These are phyloP conservation scores for Rhizopus delemar DNA, from an alignment of 371 early-diverging fungal genomes.

Conservation along the genomic window DNA sequence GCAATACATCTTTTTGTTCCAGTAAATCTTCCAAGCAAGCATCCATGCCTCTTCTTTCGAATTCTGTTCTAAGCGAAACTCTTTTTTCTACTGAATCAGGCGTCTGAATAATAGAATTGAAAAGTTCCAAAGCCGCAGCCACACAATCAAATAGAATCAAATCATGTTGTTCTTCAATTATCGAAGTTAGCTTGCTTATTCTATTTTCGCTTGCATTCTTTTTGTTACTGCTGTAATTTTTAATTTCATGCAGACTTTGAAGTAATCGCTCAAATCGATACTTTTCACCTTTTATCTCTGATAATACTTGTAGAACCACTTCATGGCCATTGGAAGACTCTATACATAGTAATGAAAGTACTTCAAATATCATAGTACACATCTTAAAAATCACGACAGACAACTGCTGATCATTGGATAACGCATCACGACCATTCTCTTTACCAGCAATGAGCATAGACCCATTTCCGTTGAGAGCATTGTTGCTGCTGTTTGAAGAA, in stretches of 20 bases:
- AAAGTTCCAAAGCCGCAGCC: slow-evolving; percentile 51
- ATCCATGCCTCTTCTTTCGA: slow-evolving; percentile 60
- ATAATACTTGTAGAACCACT: slow-evolving; percentile 49
- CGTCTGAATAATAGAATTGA: slow-evolving; percentile 58
- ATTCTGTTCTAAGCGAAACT: slow-evolving; percentile 52
- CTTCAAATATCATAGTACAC: slow-evolving; percentile 17
- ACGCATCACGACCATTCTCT: neutral
- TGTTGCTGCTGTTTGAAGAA: slow-evolving; percentile 16
- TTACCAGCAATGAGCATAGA: neutral
- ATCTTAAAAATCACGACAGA: slow-evolving; percentile 10
- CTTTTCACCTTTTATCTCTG: slow-evolving; percentile 63
- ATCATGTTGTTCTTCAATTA: slow-evolving; percentile 13
- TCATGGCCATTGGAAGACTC: slow-evolving; percentile 52
- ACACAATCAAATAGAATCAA: slow-evolving; percentile 50
- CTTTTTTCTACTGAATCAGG: slow-evolving; percentile 57
- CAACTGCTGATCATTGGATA: neutral
- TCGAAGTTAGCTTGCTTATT: neutral
- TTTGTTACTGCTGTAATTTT: slow-evolving; percentile 2
- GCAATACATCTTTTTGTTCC: slow-evolving; percentile 32
- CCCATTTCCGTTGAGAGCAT: neutral
- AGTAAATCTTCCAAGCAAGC: slow-evolving; percentile 45
- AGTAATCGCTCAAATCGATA: slow-evolving; percentile 66
- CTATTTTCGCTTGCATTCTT: neutral
- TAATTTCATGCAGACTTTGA: slow-evolving; percentile 39
- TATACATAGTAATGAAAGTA: slow-evolving; percentile 47